These are phyloP conservation scores for Flaveria linearis DNA, from an alignment of 129 eudicot genomes.

Conservation along the genomic window DNA sequence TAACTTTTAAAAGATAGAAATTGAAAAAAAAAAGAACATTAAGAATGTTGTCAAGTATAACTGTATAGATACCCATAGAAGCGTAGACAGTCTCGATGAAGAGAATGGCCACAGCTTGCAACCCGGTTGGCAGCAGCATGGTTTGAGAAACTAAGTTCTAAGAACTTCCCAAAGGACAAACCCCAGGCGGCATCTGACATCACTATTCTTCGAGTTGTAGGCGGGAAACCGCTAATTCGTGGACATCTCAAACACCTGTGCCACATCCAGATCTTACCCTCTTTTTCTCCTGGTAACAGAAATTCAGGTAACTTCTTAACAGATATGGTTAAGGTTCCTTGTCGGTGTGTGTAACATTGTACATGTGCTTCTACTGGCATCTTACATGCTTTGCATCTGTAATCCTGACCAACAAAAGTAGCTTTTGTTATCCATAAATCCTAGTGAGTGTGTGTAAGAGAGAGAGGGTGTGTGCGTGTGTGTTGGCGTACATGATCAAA, in stretches of 20 bases:
- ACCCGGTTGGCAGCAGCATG: constrained; percentile 99
- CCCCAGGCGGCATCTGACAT: constrained; percentile 99
- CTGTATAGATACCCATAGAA: constrained; percentile 74
- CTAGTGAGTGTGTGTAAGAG: background rate
- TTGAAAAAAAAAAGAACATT: background rate
- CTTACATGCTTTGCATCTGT: constrained; percentile 79
- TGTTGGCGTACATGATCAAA: constrained; percentile 71
- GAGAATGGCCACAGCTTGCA: constrained; percentile 98
- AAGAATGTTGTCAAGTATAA: background rate
- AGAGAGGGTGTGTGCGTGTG: constrained; percentile 18
- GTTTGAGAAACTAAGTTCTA: constrained; percentile 96
- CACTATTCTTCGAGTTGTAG: constrained; percentile 86
- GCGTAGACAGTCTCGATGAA: constrained; percentile 94
- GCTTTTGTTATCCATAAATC: constrained; percentile 14
- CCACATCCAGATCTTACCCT: constrained; percentile 99
- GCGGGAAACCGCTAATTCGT: constrained; percentile 80
- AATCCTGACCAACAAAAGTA: constrained; percentile 57
- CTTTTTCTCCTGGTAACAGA: constrained; percentile 81
- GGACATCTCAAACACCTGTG: constrained; percentile 97
- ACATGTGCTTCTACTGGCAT: constrained; percentile 98
- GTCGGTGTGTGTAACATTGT: constrained; percentile 94
- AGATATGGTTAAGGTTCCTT: constrained; percentile 94
- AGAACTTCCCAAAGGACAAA: constrained; percentile 90
- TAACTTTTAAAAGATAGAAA: constrained; percentile 10
- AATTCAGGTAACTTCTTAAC: constrained; percentile 89